These are phyloP conservation scores for Chaetothyriales sp. DNA, from an alignment of 2,329 filamentous ascomycete species.

Conservation along the genomic window DNA sequence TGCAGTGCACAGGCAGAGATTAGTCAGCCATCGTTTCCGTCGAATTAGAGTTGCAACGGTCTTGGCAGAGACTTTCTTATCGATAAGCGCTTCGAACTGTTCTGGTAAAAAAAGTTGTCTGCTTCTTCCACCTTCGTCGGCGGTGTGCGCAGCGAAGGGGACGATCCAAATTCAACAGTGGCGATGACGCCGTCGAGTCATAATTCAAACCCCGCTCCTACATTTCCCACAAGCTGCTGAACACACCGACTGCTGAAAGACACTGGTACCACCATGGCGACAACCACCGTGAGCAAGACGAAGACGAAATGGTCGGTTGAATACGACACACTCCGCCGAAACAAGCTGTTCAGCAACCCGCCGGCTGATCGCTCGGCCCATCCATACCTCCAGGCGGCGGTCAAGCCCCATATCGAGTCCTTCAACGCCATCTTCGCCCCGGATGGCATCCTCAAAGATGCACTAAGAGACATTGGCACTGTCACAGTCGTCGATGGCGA, in stretches of 20 bases:
- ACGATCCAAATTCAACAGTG: too few species aligned
- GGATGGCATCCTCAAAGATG: constrained; percentile 58
- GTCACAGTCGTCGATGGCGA: constrained; percentile 78
- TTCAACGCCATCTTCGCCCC: constrained; percentile 76
- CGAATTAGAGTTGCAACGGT: neutral
- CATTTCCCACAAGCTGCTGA: neutral
- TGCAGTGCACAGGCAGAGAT: neutral
- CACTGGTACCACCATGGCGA: neutral
- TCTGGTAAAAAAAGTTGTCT: neutral
- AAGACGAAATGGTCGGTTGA: constrained; percentile 63
- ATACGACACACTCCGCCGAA: constrained; percentile 71
- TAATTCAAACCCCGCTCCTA: neutral
- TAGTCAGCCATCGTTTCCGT: neutral
- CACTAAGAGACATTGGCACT: constrained; percentile 73
- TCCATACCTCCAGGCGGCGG: constrained; percentile 68
- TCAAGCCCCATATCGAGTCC: constrained; percentile 83
- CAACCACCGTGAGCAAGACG: neutral
- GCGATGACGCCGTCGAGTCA: neutral
- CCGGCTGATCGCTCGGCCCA: constrained; percentile 79
- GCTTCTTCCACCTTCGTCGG: neutral
- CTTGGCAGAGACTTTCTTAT: neutral
- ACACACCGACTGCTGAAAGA: neutral
- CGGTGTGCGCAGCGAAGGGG: neutral
- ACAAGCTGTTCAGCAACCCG: constrained; percentile 77
- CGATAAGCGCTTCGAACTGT: neutral